These are phyloP conservation scores for Sphaerulina musiva DNA, from an alignment of 2,329 filamentous ascomycete genomes.

Conservation along the genomic window DNA sequence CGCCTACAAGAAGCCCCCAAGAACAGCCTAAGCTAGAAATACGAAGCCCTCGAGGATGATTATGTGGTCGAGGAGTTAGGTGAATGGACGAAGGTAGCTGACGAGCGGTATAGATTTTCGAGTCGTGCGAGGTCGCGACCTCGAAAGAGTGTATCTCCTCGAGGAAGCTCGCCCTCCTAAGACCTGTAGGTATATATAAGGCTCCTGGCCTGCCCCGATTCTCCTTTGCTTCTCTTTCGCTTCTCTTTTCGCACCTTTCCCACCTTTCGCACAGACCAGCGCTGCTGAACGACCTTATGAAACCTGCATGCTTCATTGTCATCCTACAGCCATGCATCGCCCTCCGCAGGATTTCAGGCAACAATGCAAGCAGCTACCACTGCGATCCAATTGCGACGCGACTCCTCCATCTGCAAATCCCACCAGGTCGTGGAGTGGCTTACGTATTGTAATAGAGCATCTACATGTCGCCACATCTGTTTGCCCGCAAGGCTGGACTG, in stretches of 20 bases:
- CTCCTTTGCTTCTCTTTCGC: not conserved
- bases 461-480: slow-evolving; percentile 18
- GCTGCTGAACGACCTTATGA: not conserved
- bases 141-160: too few relatives aligned
- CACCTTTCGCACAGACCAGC: not conserved
- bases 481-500: slow-evolving; percentile 22
- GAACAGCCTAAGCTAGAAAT: too few relatives aligned
- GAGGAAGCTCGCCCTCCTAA: too few relatives aligned
- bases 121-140: too few relatives aligned
- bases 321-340: not conserved
- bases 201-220: not conserved
- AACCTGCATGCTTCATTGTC: not conserved
- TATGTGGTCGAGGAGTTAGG: too few relatives aligned
- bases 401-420: not conserved
- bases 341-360: not conserved
- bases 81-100: too few relatives aligned
- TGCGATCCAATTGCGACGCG: not conserved
- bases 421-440: slow-evolving; percentile 1
- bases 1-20: too few relatives aligned
- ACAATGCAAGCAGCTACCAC: not conserved
- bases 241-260: not conserved
- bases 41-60: too few relatives aligned
- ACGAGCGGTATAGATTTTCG: too few relatives aligned
- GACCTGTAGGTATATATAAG: not conserved
- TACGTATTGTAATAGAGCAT: slow-evolving; percentile 17